Base-by-base conservation (phyloP, 176 grass and related monocot species). In the Musa schizocarpa region DNA sequence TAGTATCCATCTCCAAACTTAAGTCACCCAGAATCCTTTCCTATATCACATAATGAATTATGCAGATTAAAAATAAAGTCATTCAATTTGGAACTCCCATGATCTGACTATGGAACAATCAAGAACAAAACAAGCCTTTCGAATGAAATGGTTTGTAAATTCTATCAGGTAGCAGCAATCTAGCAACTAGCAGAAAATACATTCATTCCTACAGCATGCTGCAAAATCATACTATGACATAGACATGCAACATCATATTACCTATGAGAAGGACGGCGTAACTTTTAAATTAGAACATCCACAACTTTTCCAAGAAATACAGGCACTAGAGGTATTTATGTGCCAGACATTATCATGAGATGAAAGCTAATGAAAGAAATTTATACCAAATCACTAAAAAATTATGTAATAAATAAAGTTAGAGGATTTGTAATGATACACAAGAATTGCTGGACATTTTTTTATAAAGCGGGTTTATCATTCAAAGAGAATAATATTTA, bases 1-100 rank as follows among this genome's bases (percentile, higher is more conserved):
- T 98, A 34, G 95, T 98, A 80, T 94, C 90, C 90, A 94, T 98
- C 54, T 99, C 95, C 19, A 91, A 71, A 81, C 90, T 91, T 61
- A 99, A 73, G 52, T 99, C 95, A 52, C 82, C 88, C 81, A 94
- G 69, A 70, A 99, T 89, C 78, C 84, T 99, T 76, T 99, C 95
- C 90, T 99, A 76, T 25, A 53, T 43, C 65, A 78, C 19, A 70
- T 20, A 65, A 25, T n/a, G 61, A 77, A 51, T 65, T 24, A 13
- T 64, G 48, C 43, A 50, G 23, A 50, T 69, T 69, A 50, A 50
- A 1, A 50, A n/a, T 65, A 65, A 65, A 69, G n/a, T 11, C 13
- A 48, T 69, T n/a, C 1, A 50, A 0, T 19, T 49, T 29, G 23
- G 64, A 20, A 43, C 34, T 43, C 34, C 34, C 34, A 43, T 43